Evolutionary conservation across 495 filamentous ascomycete species (phyloP), one percentile per base, ranked within the genome.

Genomic region (Chaetomium cochliodes): DNA sequence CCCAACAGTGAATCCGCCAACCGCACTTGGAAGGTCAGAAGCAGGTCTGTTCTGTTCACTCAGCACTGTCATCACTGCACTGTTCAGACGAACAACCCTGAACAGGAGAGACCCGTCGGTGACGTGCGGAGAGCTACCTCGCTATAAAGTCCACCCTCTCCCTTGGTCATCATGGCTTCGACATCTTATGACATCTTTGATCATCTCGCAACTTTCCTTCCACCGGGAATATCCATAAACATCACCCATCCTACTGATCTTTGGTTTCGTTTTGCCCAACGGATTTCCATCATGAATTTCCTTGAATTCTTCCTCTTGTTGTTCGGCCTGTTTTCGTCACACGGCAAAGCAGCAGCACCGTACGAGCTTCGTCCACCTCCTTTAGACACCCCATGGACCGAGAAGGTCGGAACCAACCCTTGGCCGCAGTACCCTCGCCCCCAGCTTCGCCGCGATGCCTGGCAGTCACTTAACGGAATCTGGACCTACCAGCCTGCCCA

Each of bases 361-460:
- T 78, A 75, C 57, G 50, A 62, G 9, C 63, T 70, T 16, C 28
- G 71, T 64, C 65, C 70, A 26, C 74, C 75, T 22, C 87, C 84
- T 0, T 77, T 89, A 30, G 82, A 81, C 37, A 89, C 87, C 1
- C 75, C 79, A 0, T 89, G 87, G 87, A 89, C 87, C 2, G 78
- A 81, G 39, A 73, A 85, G 57, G 84, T 86, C 4, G 85, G 85
- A 55, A 86, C 80, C 0, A 72, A 85, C 54, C 87, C 87, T 0
- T 90, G 87, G 87, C 84, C 86, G 3, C 82, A 88, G 67, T 86
- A 90, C 73, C 87, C 87, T 11, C 83, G 87, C 11, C 87, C 87
- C 0, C 83, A 84, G 65, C 77, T 88, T 46, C 72, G 81, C 54
- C 81, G 87, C 1, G 74, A 81, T 5, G 68, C 80, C 22, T 90